Evolutionary conservation across 2,329 filamentous ascomycete species (phyloP), one percentile per base, ranked within the genome.

Genomic region (Chalaropsis ovoidea): DNA sequence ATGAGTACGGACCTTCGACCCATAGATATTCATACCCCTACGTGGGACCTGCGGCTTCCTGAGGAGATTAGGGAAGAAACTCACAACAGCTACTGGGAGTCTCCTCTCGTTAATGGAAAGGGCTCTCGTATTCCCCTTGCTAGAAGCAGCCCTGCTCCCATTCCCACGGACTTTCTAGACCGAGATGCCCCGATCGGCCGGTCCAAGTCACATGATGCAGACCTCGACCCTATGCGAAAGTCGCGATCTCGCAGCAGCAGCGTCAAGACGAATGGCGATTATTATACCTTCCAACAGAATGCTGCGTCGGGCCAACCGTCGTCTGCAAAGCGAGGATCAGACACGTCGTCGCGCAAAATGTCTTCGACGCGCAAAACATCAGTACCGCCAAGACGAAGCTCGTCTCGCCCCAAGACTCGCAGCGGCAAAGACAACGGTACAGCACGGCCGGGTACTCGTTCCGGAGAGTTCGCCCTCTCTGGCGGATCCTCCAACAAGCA

Each of bases 61-160:
- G 89, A 92, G 70, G 91, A 96, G 72, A 87, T 89, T 68, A 86
- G 87, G 56, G 78, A 84, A 70, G 79, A 82, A 73, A 75, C 82
- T 72, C 77, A 76, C 49, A 77, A 78, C 61, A 72, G 75, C 64
- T 84, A 83, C 69, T 82, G 79, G 71, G 74, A 79, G 70, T 80
- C 73, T 71, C 63, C 66, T 0, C 49, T 63, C 17, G 43, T 41
- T 13, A 65, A 58, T 35, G 63, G 63, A 15, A 87, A 81, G 76
- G 82, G 79, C 77, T 96, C 93, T 56, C 86, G 90, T 64, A 96
- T 99, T 72, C 94, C 94, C 0, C 81, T 97, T 45, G 86, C 90
- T 39, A 92, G 90, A 71, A 78, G 82, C 15, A 96, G 90, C 72
- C 88, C 89, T 1, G 82, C 85, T 22, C 90, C 91, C 11, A 86